These are phyloP conservation scores for Aechmea fasciata DNA, from an alignment of 176 grass and related monocot genomes.

Conservation along the genomic window DNA sequence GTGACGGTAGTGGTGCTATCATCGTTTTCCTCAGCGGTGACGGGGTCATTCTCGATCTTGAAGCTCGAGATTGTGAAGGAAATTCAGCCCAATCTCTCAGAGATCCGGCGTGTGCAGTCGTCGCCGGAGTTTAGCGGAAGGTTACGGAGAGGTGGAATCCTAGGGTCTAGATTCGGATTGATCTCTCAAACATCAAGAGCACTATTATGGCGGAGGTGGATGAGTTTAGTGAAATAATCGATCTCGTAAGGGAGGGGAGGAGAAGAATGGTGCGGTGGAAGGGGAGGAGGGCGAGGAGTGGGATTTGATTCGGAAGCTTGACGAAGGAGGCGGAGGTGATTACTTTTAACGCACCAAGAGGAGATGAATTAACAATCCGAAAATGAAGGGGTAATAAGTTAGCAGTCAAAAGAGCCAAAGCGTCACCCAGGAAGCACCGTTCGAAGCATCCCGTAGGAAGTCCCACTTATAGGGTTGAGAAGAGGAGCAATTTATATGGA, in stretches of 20 bases:
- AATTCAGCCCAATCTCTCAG: slow-evolving; percentile 68
- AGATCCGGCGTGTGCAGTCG: slow-evolving; percentile 53
- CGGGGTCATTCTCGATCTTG: slow-evolving; percentile 31
- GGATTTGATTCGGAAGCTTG: slow-evolving; percentile 48
- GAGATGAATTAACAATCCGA: too few relatives aligned
- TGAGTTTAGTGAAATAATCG: slow-evolving; percentile 13
- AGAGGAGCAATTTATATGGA: too few relatives aligned
- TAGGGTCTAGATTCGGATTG: slow-evolving; percentile 42
- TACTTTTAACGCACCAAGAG: background rate
- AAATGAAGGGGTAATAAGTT: too few relatives aligned
- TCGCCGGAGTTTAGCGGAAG: slow-evolving; percentile 33
- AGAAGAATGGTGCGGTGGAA: slow-evolving; percentile 9
- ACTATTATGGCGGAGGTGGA: slow-evolving; percentile 36
- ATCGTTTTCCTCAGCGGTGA: background rate
- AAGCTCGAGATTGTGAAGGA: slow-evolving; percentile 58
- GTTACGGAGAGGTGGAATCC: slow-evolving; percentile 34
- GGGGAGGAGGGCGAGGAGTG: slow-evolving; percentile 42
- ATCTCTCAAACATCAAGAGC: slow-evolving; percentile 53
- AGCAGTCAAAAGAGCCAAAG: too few relatives aligned
- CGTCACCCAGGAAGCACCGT: too few relatives aligned
- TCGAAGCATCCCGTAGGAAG: too few relatives aligned
- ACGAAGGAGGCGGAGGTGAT: too few relatives aligned
- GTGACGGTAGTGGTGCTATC: background rate
- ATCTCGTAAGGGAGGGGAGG: background rate
- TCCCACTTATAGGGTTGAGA: too few relatives aligned